Base-by-base conservation (phyloP, 345 rosid species). In the Eucalyptus marginata region DNA sequence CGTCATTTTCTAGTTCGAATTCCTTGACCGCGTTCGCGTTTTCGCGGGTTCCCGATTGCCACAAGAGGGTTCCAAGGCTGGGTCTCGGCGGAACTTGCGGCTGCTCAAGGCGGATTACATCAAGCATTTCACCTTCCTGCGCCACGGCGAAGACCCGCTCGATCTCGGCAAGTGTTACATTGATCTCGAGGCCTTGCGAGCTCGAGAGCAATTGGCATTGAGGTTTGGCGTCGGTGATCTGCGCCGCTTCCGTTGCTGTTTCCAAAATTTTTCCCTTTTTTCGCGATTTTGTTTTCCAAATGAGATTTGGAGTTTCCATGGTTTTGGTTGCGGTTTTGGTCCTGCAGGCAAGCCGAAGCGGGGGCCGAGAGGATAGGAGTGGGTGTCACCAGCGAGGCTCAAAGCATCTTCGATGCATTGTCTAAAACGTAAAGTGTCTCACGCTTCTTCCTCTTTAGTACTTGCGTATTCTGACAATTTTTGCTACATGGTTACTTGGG, bases 321-420 rank as follows among this genome's bases (percentile, higher is more conserved):
- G 87, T 68, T 68, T 62, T 33, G 80, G 86, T 88, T 89, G 91
- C 4, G 44, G 49, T 20, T 46, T 15, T 58, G 79, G 33, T 50
- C 33, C 90, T 90, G 90, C 92, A 96, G 99, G 95, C 97, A 95
- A 91, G 99, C 99, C 8, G 98, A 98, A 91, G 91, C 94, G 76
- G 97, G 95, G 20, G 97, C 99, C 49, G 96, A 95, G 93, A 96
- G 98, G 90, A 88, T 97, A 90, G 99, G 99, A 47, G 98, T 98
- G 62, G 99, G 99, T 86, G 99, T 97, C 79, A 98, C 99, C 17
- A 89, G 90, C 43, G 98, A 98, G 90, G 99, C 98, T 1, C 99
- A 98, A 93, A 93, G 88, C 88, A 93, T 98, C 88, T 98, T 94
- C 86, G 98, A 98, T 89, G 98, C 98, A 71, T 93, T 97, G 93